Conservation (phyloP, 176 grass and related monocot genomes). For the Rhynchospora pubera region DNA sequence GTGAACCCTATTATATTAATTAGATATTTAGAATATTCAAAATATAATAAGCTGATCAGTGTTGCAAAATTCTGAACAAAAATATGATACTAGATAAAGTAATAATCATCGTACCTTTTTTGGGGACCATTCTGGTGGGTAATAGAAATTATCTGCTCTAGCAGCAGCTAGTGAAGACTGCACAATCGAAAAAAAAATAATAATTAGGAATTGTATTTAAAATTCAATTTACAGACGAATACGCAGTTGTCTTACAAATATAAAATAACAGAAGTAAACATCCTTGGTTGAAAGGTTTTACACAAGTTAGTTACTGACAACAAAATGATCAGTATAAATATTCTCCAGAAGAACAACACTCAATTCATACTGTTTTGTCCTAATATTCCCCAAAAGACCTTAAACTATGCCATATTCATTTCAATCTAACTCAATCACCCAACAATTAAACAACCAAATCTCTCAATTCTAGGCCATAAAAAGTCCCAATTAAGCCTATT, state of each 20-base stretch:
- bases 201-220: slow-evolving; percentile 2
- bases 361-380: not conserved
- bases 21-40: not conserved
- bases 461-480: not conserved
- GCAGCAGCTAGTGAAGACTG: slow-evolving; percentile 84
- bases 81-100: not conserved
- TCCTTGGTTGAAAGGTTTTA: not conserved
- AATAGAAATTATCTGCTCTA: slow-evolving; percentile 96
- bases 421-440: not conserved
- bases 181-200: slow-evolving; percentile 15
- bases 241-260: not conserved
- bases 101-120: slow-evolving; percentile 53
- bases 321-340: not conserved
- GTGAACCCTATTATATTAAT: slow-evolving; percentile 44
- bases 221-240: not conserved
- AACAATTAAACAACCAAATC: not conserved
- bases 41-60: slow-evolving; percentile 4
- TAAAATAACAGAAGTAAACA: not conserved
- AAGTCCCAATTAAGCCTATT: not conserved
- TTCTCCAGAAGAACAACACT: not conserved
- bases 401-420: not conserved
- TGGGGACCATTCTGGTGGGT: slow-evolving; percentile 92
- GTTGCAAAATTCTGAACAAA: not conserved
- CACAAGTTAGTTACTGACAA: not conserved
- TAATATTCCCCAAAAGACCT: too few species aligned